Evolutionary conservation across 106 monocot species (phyloP), one percentile per base, ranked within the genome.

Genomic region (Dactylorhiza incarnata): DNA sequence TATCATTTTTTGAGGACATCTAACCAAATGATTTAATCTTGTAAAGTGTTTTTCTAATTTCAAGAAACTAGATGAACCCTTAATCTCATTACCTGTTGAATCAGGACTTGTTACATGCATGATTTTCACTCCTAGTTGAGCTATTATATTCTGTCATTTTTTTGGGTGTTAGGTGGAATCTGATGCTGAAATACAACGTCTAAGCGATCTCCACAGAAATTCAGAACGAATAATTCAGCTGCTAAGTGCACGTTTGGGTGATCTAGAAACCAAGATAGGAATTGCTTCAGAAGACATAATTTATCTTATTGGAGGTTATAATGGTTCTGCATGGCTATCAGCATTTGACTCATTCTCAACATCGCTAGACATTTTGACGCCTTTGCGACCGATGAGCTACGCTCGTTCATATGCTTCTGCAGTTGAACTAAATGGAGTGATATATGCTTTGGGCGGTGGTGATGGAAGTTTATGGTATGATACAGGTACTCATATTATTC

Each of bases 391-490:
- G 14, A 91, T 96, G 96, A 85, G 81, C n/a, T 83, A 37, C 17
- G 71, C 78, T 68, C 93, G 96, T 81, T 79, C 91, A 14, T 91
- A 89, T 87, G 87, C 89, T 49, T 82, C 88, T 45, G 84, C 83
- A 47, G 79, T 87, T 66, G 59, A 84, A 74, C 76, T 93, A 9
- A 71, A 87, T 79, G 86, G 84, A 5, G 49, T 66, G 19, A 66
- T 96, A 25, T 96, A 80, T 80, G 81, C 87, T 80, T 84, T 93
- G 79, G 95, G 95, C 65, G 95, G 93, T 56, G 82, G 89, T 4
- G 80, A 88, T 84, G 89, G 77, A 29, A 49, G 13, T 78, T 83
- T 69, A 6, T 93, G 87, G 85, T 89, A 70, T 79, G n/a, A 80
- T 70, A 79, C 86, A 81, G 95, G 95, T 93, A 84, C 29, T 52